These are phyloP conservation scores for Bathelium albidoporum DNA, from an alignment of 495 filamentous ascomycete genomes.

Conservation along the genomic window DNA sequence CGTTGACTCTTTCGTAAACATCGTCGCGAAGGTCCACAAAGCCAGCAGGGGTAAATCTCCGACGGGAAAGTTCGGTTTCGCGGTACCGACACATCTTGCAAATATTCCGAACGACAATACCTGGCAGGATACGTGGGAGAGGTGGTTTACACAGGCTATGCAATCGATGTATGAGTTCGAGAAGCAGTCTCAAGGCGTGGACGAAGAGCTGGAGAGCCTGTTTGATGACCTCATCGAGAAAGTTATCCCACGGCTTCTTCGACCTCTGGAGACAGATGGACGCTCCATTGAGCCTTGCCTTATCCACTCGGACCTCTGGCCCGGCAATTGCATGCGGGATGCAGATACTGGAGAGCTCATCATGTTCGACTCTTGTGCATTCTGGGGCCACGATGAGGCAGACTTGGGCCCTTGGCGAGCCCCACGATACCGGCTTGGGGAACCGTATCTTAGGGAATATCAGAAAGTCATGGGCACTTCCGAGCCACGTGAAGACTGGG, in stretches of 20 bases:
- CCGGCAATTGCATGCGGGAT: not conserved
- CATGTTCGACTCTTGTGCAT: not conserved
- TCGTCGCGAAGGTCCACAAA: constrained; percentile 11
- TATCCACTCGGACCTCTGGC: not conserved
- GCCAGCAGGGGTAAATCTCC: constrained; percentile 11
- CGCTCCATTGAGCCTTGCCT: not conserved
- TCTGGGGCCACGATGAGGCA: not conserved
- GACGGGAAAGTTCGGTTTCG: constrained; percentile 11
- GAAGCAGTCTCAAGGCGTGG: constrained; percentile 17
- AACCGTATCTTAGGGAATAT: not conserved
- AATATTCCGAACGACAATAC: constrained; percentile 11
- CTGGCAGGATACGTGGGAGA: constrained; percentile 13
- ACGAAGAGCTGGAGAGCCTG: constrained; percentile 12
- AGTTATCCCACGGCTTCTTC: constrained; percentile 26
- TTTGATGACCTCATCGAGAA: constrained; percentile 17
- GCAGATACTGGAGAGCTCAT: not conserved
- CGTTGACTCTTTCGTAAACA: not conserved
- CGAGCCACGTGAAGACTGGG: not conserved
- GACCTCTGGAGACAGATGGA: constrained; percentile 22
- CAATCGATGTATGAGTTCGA: constrained; percentile 11
- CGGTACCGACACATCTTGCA: constrained; percentile 10
- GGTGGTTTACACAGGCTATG: constrained; percentile 12
- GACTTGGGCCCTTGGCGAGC: not conserved
- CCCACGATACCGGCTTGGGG: not conserved
- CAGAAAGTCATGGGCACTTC: not conserved